These are phyloP conservation scores for Besnoitia besnoiti DNA, from an alignment of 169 alveolate genomes.

Conservation along the genomic window DNA sequence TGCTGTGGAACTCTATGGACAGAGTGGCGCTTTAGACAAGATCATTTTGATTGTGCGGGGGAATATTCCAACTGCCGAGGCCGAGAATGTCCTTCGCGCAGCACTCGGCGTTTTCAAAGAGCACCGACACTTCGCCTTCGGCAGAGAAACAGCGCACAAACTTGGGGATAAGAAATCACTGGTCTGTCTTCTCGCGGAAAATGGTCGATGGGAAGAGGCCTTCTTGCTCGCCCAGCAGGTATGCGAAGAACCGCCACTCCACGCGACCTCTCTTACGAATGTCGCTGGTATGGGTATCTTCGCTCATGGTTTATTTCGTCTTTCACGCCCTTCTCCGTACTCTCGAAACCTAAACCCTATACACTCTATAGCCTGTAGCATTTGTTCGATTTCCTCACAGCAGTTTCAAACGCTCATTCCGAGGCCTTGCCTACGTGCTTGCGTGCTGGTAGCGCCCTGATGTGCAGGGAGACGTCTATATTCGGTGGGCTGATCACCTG, in stretches of 20 bases:
- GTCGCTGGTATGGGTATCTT: no score
- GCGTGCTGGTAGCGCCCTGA: background rate
- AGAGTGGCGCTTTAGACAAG: background rate
- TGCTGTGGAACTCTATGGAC: slow-evolving; percentile 25
- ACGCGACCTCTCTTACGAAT: no score
- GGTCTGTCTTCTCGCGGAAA: background rate
- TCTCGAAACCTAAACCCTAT: no score
- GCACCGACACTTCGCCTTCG: slow-evolving; percentile 18
- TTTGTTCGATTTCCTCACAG: no score
- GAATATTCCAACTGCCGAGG: background rate
- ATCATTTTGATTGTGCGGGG: background rate
- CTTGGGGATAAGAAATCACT: background rate
- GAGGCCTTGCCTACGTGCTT: no score
- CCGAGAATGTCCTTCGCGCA: background rate
- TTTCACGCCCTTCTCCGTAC: no score
- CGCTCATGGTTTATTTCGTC: no score
- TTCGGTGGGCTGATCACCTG: background rate
- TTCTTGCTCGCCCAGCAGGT: slow-evolving; percentile 14
- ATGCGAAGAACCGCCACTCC: background rate
- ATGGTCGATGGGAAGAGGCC: slow-evolving; percentile 14
- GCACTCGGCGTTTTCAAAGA: background rate
- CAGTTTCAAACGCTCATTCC: no score
- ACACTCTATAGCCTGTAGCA: no score
- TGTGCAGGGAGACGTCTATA: background rate
- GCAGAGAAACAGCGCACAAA: background rate